These are phyloP conservation scores for Phlyctochytrium planicorne DNA, from an alignment of 192 early-diverging fungal genomes.

Conservation along the genomic window DNA sequence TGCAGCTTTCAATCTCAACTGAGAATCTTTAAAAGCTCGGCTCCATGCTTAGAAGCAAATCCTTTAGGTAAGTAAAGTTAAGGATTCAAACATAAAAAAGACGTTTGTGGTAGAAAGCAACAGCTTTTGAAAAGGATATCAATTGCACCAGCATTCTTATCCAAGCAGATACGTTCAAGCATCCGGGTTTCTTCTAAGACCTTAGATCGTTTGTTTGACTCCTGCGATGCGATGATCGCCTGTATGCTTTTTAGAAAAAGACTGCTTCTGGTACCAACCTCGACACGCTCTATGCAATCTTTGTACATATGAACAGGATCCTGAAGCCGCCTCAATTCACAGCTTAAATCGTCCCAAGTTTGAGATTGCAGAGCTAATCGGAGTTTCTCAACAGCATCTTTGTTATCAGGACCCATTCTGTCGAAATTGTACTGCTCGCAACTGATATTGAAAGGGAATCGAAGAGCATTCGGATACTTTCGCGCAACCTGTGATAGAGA, in stretches of 20 bases:
- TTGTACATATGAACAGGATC: conserved; percentile 69
- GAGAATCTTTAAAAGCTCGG: conserved; percentile 13
- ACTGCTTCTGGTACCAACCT: too few species aligned
- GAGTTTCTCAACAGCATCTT: conserved; percentile 34
- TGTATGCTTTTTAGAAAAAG: too few species aligned
- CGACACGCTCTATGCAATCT: conserved; percentile 60
- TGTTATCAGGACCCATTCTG: conserved; percentile 6
- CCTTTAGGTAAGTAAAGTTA: conserved; percentile 1
- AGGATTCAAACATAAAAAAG: conserved; percentile 3
- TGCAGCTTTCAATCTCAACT: background rate
- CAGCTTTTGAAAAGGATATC: conserved; percentile 14
- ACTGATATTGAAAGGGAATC: conserved; percentile 70
- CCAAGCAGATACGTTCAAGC: conserved; percentile 34
- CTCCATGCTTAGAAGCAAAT: conserved; percentile 42
- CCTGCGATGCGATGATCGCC: background rate
- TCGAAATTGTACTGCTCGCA: conserved; percentile 65
- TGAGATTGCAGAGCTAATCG: conserved; percentile 38
- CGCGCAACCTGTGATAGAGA: conserved; percentile 48
- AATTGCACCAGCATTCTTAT: conserved; percentile 19
- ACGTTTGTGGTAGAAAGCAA: background rate
- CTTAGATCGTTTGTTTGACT: background rate
- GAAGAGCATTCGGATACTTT: conserved; percentile 63
- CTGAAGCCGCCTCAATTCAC: conserved; percentile 64
- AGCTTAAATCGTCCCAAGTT: conserved; percentile 55
- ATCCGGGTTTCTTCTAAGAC: background rate